A percentile compares a stretch with the other conserved stretches of the same genome.
These are phyloP conservation scores for Diospyros lotus DNA, from an alignment of 148 eudicot species.

Conservation along the genomic window DNA sequence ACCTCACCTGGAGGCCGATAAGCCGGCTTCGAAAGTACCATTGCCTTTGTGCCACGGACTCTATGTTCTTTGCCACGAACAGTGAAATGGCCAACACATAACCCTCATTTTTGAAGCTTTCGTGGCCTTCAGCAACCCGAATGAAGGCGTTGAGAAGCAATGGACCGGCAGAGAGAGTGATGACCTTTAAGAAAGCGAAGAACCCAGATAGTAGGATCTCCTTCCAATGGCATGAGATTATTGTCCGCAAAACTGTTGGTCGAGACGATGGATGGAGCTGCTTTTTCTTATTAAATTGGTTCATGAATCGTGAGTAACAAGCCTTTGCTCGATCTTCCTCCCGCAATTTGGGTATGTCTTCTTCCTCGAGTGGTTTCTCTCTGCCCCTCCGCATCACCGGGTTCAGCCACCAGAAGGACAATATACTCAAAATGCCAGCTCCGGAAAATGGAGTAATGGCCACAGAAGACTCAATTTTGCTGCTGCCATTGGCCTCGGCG, in stretches of 20 bases:
- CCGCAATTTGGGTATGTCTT: conserved; percentile 60
- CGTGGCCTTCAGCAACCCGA: conserved; percentile 70
- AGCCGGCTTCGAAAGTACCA: conserved; percentile 68
- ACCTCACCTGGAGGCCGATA: conserved; percentile 67
- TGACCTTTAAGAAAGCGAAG: conserved; percentile 64
- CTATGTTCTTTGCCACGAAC: conserved; percentile 54
- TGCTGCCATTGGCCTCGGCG: conserved; percentile 23
- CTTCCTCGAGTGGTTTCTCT: conserved; percentile 54
- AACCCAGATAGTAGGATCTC: conserved; percentile 72
- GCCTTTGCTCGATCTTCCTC: conserved; percentile 58
- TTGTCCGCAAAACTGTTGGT: conserved; percentile 61
- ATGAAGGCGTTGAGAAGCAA: conserved; percentile 79
- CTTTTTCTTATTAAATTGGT: conserved; percentile 39
- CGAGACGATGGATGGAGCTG: conserved; percentile 27
- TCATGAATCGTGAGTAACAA: conserved; percentile 46
- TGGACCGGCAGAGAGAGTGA: conserved; percentile 75
- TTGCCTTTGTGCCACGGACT: conserved; percentile 73
- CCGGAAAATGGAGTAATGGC: conserved; percentile 46
- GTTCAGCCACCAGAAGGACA: conserved; percentile 90
- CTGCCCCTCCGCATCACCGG: conserved; percentile 73
- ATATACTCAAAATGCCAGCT: conserved; percentile 53
- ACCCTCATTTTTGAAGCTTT: conserved; percentile 56
- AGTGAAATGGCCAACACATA: conserved; percentile 58
- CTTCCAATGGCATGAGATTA: conserved; percentile 56
- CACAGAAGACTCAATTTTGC: conserved; percentile 27